Base-by-base conservation (phyloP, 345 rosid species). In the Angophora floribunda region DNA sequence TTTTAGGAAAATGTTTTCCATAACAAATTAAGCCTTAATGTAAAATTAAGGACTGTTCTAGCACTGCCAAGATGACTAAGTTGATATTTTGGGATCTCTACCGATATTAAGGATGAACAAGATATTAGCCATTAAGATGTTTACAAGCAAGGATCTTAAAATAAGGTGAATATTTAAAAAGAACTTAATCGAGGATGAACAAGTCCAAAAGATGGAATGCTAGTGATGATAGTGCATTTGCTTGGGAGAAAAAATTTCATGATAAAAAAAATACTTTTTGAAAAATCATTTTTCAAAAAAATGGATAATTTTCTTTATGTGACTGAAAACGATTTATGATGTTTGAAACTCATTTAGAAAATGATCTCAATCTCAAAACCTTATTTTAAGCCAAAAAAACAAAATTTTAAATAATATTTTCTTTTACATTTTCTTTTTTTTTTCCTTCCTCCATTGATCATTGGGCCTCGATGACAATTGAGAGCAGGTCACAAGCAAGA, bases 301-400 rank as follows among this genome's bases (percentile, higher is more conserved):
- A 55, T 55, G 12, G 61, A 22, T 55, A 55, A 6, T 55, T 22
- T 55, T 55, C 28, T 28, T 55, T 55, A 22, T 55, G 1, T 55
- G 24, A 55, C 24, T 5, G 2, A 55, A 7, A 19, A 55, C 22
- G 10, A 3, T 55, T 55, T 55, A 19, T 55, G 61, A 55, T 21
- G 24, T 55, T 6, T 9, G 0, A 28, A 55, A 1, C 2, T 0
- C 24, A 55, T 22, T 22, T 55, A 0, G 26, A 55, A 55, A 55
- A 55, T 9, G 0, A 55, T 55, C 22, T 55, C 28, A 55, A 55
- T 55, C 61, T 55, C 1, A 0, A 8, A 55, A 0, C 9, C 21
- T 55, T 55, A 55, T 55, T 8, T 55, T 0, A 55, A 55, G 21
- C 41, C 41, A 55, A 0, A 55, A 55, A 19, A 22, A 2, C 28